Evolutionary conservation across 2,329 filamentous ascomycete species (phyloP).

Genomic region (Stachybotrys echinatus): DNA sequence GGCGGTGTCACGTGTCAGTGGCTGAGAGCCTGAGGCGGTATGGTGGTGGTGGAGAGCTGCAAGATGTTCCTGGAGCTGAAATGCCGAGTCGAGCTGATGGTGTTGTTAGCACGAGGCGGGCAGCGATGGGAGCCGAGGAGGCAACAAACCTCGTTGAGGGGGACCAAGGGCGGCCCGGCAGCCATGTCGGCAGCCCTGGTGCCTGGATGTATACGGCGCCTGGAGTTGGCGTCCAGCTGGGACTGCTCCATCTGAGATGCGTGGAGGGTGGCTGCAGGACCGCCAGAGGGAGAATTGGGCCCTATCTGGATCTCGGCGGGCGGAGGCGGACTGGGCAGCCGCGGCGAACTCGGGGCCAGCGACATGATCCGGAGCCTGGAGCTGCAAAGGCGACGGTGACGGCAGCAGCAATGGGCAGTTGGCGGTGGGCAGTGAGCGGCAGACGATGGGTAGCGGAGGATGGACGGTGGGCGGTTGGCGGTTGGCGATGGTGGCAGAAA

Average conservation of each 20-base stretch:
- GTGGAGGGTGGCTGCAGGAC: conserved; percentile 47
- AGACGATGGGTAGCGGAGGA: no score
- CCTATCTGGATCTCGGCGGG: conserved; percentile 91
- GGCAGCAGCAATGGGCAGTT: no score
- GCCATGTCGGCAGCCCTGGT: conserved; percentile 92
- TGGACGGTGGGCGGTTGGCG: neutral
- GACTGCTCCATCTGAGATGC: conserved; percentile 58
- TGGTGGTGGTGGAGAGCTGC: conserved; percentile 84
- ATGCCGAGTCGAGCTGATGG: conserved; percentile 84
- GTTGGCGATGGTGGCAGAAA: no score
- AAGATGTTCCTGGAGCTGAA: conserved; percentile 95
- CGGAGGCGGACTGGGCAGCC: conserved; percentile 90
- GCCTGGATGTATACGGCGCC: conserved; percentile 82
- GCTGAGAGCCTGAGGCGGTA: conserved; percentile 60
- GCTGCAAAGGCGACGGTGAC: no score
- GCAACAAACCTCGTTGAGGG: conserved; percentile 68
- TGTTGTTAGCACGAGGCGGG: neutral
- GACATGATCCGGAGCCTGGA: conserved; percentile 36
- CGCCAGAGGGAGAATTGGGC: conserved; percentile 66
- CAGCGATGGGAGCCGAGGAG: neutral
- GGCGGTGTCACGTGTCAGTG: conserved; percentile 73
- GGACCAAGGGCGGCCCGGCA: conserved; percentile 81
- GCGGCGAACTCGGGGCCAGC: conserved; percentile 72
- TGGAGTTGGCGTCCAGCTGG: conserved; percentile 67
- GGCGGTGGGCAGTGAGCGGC: neutral